Base-by-base conservation (phyloP, 768 basidiomycete genomes). In the Mycena sanguinolenta region DNA sequence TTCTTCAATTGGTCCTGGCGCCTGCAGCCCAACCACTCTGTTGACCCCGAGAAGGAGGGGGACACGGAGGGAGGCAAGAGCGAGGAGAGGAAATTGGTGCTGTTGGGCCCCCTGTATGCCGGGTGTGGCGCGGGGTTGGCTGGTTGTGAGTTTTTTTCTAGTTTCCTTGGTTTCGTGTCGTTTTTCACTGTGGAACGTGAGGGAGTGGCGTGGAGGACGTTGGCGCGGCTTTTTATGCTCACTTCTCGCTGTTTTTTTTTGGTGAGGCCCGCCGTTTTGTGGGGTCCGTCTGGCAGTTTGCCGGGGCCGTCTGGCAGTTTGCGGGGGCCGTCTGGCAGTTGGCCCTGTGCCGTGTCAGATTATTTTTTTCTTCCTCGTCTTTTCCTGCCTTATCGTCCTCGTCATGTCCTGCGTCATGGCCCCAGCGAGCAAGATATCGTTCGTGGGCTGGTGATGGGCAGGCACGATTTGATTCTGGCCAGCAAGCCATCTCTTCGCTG, bases 51-150 rank as follows among this genome's bases (percentile, higher is more conserved):
- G 75, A 86, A 86, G 76, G 82, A 75, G 21, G 73, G 64, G 21
- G 71, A 59, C 14, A 78, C 78, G 73, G 74, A 75, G 52, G 10
- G 10, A 71, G 64, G 16, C 78, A 79, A 73, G 74, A 75, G 46
- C 6, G 9, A 78, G 68, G 81, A 83, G 69, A 75, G 87, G 50
- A 87, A 88, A 75, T 77, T 86, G 14, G 80, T 88, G 39, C 65
- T 93, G 65, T 84, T 93, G 61, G 92, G 93, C 0, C 92, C 93
- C 7, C 76, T 92, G 14, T 94, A 93, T 77, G 89, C 89, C 32
- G 93, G 93, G 0, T 79, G 88, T 13, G 92, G 91, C 21, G 87
- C 87, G 34, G 92, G 86, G 2, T 76, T 94, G 67, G 82, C 92
- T 4, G 79, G 85, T 13, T 92, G 92, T 93, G 75, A 65, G 86